A percentile compares a stretch with the other conserved stretches of the same genome.
Evolutionary conservation across 805 yeast genomes (phyloP).

Genomic region (Suhomyces tanzawaensis): DNA sequence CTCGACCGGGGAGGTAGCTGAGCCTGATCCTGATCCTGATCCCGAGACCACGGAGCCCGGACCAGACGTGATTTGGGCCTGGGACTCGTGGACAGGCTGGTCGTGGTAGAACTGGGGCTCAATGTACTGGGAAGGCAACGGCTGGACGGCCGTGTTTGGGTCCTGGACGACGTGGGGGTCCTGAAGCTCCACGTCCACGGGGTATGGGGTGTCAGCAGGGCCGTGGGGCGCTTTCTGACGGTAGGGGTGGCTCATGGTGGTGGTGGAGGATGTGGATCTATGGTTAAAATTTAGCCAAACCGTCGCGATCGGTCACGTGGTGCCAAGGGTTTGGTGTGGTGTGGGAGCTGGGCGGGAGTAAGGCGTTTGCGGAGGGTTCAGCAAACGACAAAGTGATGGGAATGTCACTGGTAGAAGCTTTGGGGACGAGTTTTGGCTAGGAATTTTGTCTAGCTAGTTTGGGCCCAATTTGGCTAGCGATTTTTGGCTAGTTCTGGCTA

Average conservation of each 20-base stretch:
- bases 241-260: slow-evolving; percentile 21
- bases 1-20: background rate
- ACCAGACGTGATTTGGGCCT: background rate
- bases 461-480: too few relatives aligned
- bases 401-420: too few relatives aligned
- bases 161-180: background rate
- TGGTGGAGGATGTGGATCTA: background rate
- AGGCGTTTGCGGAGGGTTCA: too few relatives aligned
- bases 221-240: slow-evolving; percentile 21
- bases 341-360: background rate
- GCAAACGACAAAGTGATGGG: too few relatives aligned
- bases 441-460: too few relatives aligned
- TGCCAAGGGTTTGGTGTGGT: too few relatives aligned
- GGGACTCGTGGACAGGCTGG: background rate
- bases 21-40: background rate
- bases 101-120: background rate
- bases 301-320: background rate
- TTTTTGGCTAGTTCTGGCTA: too few relatives aligned
- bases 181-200: slow-evolving; percentile 4
- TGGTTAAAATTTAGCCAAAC: background rate
- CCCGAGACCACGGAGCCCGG: background rate
- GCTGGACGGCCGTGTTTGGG: background rate
- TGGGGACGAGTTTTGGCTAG: too few relatives aligned
- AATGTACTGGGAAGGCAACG: background rate
- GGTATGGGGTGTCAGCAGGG: slow-evolving; percentile 11